Evolutionary conservation across 2,329 filamentous ascomycete genomes (phyloP).

Genomic region (Fusarium graminum): DNA sequence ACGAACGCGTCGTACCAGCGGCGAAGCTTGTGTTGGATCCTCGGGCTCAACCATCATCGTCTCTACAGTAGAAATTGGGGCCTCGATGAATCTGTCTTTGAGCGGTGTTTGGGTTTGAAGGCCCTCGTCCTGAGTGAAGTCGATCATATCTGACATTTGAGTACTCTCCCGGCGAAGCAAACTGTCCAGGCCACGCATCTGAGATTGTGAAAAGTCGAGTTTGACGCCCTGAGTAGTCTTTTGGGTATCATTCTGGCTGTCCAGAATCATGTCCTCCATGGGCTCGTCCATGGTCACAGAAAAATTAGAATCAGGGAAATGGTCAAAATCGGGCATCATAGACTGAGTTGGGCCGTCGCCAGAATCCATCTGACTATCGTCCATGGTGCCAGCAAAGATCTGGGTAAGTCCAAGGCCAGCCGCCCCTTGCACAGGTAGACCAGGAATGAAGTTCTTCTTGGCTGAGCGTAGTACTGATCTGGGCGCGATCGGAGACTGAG

Average conservation of each 20-base stretch:
- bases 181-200: conserved; percentile 70
- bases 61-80: conserved; percentile 76
- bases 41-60: conserved; percentile 68
- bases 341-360: conserved; percentile 57
- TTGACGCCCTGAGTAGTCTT: conserved; percentile 60
- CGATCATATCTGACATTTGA: conserved; percentile 76
- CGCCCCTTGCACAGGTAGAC: conserved; percentile 70
- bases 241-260: conserved; percentile 58
- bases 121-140: conserved; percentile 84
- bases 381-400: conserved; percentile 92
- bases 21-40: conserved; percentile 70
- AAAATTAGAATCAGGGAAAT: conserved; percentile 70
- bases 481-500: conserved; percentile 67
- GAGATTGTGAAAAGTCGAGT: conserved; percentile 71
- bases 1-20: conserved; percentile 71
- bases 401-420: conserved; percentile 84
- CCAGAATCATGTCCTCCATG: conserved; percentile 64
- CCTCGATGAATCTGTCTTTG: conserved; percentile 73
- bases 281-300: conserved; percentile 70
- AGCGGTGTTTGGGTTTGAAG: conserved; percentile 81
- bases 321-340: conserved; percentile 69
- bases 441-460: conserved; percentile 77
- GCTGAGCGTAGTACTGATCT: conserved; percentile 76
- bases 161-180: conserved; percentile 65
- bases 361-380: conserved; percentile 65